Conservation (phyloP, 1,284 basidiomycete species). For the Trametes hirsuta region DNA sequence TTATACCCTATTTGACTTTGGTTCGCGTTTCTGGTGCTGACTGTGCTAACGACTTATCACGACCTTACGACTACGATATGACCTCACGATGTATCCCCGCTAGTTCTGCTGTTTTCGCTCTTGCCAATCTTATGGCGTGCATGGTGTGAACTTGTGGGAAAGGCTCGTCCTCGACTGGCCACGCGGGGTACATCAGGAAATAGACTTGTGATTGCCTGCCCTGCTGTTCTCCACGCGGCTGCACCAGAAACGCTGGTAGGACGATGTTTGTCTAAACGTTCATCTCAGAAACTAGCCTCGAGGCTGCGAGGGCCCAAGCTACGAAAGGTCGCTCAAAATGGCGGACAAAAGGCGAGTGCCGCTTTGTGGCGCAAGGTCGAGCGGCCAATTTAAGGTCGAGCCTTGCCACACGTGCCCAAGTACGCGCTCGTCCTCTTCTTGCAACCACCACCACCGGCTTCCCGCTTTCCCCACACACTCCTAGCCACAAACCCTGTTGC, state of each 20-base stretch:
- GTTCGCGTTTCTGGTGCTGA: background rate
- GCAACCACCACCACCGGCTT: slow-evolving; percentile 19
- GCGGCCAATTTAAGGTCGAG: slow-evolving; percentile 7
- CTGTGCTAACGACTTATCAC: slow-evolving; percentile 15
- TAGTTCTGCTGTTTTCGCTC: background rate
- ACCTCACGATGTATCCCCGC: slow-evolving; percentile 1
- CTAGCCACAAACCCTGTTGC: background rate
- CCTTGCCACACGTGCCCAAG: slow-evolving; percentile 15
- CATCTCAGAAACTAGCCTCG: background rate
- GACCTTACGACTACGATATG: slow-evolving; percentile 21
- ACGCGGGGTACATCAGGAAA: background rate
- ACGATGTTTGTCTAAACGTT: background rate
- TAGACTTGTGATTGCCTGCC: background rate
- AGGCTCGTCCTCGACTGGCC: background rate
- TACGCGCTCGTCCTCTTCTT: slow-evolving; percentile 1
- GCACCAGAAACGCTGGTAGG: background rate
- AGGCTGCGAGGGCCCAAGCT: background rate
- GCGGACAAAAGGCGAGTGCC: background rate
- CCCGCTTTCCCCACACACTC: background rate
- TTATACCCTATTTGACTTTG: slow-evolving; percentile 26
- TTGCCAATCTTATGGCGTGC: background rate
- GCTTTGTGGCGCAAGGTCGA: slow-evolving; percentile 8
- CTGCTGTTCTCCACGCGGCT: too few relatives aligned
- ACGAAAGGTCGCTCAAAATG: background rate
- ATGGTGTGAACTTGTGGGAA: background rate